These are phyloP conservation scores for Raffaelea ambrosiae DNA, from an alignment of 2,329 filamentous ascomycete species.

Conservation along the genomic window DNA sequence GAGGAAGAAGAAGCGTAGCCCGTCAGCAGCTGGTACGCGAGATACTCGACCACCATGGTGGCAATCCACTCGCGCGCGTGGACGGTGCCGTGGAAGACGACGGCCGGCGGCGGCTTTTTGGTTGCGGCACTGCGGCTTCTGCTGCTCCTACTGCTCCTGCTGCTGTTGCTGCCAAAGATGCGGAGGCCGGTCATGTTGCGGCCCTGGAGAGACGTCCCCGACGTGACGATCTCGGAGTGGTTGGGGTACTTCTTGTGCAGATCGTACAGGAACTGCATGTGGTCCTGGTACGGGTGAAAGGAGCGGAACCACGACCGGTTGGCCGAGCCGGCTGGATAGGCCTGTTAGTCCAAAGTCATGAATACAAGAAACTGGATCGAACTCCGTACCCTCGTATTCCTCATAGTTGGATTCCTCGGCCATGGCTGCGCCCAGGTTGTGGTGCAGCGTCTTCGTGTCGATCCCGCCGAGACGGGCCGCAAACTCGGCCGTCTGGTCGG, in stretches of 20 bases:
- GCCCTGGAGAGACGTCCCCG: too few species aligned
- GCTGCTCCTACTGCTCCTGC: slow-evolving; percentile 34
- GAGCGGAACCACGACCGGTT: too few species aligned
- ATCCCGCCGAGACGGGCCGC: slow-evolving; percentile 15
- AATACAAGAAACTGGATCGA: neutral
- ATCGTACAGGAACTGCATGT: too few species aligned
- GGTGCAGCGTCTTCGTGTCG: slow-evolving; percentile 25
- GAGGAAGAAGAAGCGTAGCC: too few species aligned
- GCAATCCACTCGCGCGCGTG: slow-evolving; percentile 55
- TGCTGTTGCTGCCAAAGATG: too few species aligned
- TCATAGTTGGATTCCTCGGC: slow-evolving; percentile 22
- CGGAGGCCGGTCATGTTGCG: too few species aligned
- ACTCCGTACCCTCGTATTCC: slow-evolving; percentile 20
- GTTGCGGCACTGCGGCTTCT: slow-evolving; percentile 24
- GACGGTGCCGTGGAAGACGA: slow-evolving; percentile 48
- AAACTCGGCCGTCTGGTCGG: slow-evolving; percentile 24
- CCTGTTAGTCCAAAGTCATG: too few species aligned
- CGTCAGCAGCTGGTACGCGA: slow-evolving; percentile 38
- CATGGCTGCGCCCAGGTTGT: slow-evolving; percentile 30
- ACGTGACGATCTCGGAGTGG: too few species aligned
- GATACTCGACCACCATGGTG: slow-evolving; percentile 46
- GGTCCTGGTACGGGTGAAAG: too few species aligned
- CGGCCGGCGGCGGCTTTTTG: slow-evolving; percentile 29
- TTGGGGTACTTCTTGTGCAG: too few species aligned
- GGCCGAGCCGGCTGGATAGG: too few species aligned